These are phyloP conservation scores for Chamaenerion angustifolium DNA, from an alignment of 345 rosid species.

Conservation along the genomic window DNA sequence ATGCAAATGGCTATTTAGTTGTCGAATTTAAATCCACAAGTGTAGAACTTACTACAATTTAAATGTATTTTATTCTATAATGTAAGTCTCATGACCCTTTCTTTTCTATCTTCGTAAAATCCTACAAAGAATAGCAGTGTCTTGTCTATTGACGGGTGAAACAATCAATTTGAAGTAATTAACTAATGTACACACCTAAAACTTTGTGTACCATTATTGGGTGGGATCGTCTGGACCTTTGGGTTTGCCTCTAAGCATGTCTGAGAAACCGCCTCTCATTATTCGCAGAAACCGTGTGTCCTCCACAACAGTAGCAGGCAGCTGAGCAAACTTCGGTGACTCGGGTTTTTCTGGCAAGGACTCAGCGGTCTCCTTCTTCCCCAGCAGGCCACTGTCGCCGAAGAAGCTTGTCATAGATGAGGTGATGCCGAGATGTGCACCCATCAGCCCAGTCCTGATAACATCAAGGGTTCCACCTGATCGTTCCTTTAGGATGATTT, in stretches of 20 bases:
- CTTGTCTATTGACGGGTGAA: too few relatives aligned
- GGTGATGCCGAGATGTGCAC: slow-evolving; percentile 83
- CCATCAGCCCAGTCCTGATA: slow-evolving; percentile 70
- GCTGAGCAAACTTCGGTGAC: slow-evolving; percentile 26
- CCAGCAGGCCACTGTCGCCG: slow-evolving; percentile 68
- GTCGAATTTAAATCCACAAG: too few relatives aligned
- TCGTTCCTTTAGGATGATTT: slow-evolving; percentile 80
- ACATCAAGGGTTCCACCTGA: slow-evolving; percentile 77
- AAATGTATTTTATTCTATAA: too few relatives aligned
- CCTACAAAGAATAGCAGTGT: too few relatives aligned
- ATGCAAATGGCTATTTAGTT: too few relatives aligned
- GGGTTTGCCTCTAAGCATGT: slow-evolving; percentile 68
- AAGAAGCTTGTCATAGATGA: slow-evolving; percentile 83
- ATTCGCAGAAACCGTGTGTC: slow-evolving; percentile 89
- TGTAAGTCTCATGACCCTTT: too few relatives aligned
- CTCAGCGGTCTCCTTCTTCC: slow-evolving; percentile 52
- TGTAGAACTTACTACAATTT: too few relatives aligned
- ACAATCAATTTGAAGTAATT: too few relatives aligned
- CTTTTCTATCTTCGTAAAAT: too few relatives aligned
- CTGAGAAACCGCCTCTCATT: slow-evolving; percentile 86
- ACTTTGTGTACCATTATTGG: slow-evolving; percentile 15
- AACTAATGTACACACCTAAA: too few relatives aligned
- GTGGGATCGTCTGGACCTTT: slow-evolving; percentile 42
- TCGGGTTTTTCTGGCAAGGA: slow-evolving; percentile 29
- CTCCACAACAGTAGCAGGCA: slow-evolving; percentile 47